A percentile compares a stretch with the other conserved stretches of the same genome.
Conservation (phyloP, 116 monocot genomes). For the Iris pallida region DNA sequence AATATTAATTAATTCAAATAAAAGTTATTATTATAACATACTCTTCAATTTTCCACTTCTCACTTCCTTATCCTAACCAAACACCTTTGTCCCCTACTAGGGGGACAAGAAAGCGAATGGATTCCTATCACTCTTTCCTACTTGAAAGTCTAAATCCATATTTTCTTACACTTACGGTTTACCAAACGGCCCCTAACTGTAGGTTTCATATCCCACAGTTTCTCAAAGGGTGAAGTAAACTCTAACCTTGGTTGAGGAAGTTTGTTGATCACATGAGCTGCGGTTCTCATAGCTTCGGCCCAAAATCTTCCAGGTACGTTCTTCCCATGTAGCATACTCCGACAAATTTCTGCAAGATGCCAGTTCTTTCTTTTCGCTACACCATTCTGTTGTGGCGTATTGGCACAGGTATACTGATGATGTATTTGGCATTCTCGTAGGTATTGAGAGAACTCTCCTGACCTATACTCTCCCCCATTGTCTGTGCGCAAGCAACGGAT, state of each 20-base stretch:
- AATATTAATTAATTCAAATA: too few species aligned
- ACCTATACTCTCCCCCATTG: slow-evolving; percentile 8
- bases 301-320: slow-evolving; percentile 2
- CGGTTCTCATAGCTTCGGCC: not conserved
- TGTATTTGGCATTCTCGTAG: not conserved
- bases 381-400: slow-evolving; percentile 9
- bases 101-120: too few species aligned
- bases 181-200: too few species aligned
- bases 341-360: slow-evolving; percentile 2
- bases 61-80: too few species aligned
- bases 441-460: not conserved
- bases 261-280: slow-evolving; percentile 6
- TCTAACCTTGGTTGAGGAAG: slow-evolving; percentile 8
- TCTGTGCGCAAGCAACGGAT: not conserved
- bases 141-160: too few species aligned
- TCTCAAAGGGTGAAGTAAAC: slow-evolving; percentile 7
- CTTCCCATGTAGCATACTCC: slow-evolving; percentile 9
- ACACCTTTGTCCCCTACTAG: too few species aligned
- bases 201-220: slow-evolving; percentile 7
- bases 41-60: too few species aligned
- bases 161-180: too few species aligned
- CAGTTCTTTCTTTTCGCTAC: slow-evolving; percentile 4
- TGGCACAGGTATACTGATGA: slow-evolving; percentile 2
- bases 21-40: too few species aligned
- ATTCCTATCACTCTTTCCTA: too few species aligned